Evolutionary conservation across 768 basidiomycete genomes (phyloP), one percentile per base, ranked within the genome.

Genomic region (Kwoniella europaea): DNA sequence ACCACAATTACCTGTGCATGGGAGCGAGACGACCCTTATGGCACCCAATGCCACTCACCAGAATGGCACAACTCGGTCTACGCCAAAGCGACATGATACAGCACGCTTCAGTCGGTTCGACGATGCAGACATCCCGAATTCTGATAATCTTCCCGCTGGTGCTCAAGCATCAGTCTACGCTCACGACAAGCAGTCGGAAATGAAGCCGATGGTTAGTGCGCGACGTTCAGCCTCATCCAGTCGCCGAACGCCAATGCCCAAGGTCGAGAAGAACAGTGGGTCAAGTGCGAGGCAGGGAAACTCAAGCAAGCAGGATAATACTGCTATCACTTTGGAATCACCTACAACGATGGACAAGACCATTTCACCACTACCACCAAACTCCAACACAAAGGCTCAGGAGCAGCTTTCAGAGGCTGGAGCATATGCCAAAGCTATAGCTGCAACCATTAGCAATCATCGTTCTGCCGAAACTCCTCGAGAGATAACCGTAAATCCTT

Each of bases 391-490:
- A 4, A 56, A 58, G 22, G 18, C 41, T 22, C 10, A 67, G 35
- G 44, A 15, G 9, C 63, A 59, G 41, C 24, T 74, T 24, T 69
- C 71, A 4, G 77, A 78, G 67, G 77, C 77, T 1, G 72, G 73
- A 24, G 77, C 77, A 4, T 78, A 78, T 62, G 77, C 77, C 1
- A 71, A 69, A 56, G 71, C 77, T 10, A 69, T 73, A 16, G 63
- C 69, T 6, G 62, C 61, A 1, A 55, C 67, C 13, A 46, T 68
- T 12, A 59, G 20, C 13, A 44, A n/a, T n/a, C 27, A n/a, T 6
- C 27, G 62, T 13, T 42, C 63, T 29, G 10, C 18, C 2, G 13
- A 29, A 24, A 20, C 54, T 3, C 41, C 57, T 16, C 42, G 50
- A 18, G 54, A 54, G 3, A 65, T 5, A 18, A 13, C 67, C 2